These are phyloP conservation scores for Heliosperma pusillum DNA, from an alignment of 148 eudicot species.

Conservation along the genomic window DNA sequence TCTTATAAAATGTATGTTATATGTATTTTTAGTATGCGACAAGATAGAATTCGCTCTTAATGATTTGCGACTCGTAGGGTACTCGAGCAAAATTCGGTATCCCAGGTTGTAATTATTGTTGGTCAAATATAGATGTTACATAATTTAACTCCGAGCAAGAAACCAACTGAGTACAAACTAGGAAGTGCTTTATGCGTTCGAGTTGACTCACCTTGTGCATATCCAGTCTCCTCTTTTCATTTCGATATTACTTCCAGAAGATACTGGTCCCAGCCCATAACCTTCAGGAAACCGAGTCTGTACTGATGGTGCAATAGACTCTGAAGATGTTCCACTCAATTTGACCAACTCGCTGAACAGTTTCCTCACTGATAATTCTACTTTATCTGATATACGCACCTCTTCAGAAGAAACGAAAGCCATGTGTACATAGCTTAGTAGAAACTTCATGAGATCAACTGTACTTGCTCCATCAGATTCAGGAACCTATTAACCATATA, in stretches of 20 bases:
- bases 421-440: constrained; percentile 71
- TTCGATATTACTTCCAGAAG: constrained; percentile 44
- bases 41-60: too few species aligned
- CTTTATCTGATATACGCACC: constrained; percentile 27
- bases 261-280: constrained; percentile 28
- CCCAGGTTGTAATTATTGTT: neutral
- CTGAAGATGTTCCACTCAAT: constrained; percentile 24
- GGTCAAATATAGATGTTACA: neutral
- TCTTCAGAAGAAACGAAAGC: constrained; percentile 44
- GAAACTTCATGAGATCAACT: constrained; percentile 73
- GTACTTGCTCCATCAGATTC: constrained; percentile 54
- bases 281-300: constrained; percentile 35
- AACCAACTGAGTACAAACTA: neutral
- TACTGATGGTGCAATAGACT: constrained; percentile 27
- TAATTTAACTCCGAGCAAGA: neutral
- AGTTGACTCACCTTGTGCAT: constrained; percentile 59
- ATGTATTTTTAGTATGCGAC: too few species aligned
- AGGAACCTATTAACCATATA: constrained; percentile 36
- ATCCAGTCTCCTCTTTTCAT: constrained; percentile 93
- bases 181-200: neutral
- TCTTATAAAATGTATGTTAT: too few species aligned
- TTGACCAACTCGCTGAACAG: constrained; percentile 54
- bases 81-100: too few species aligned
- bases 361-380: constrained; percentile 64
- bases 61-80: too few species aligned